A percentile compares a stretch with the other conserved stretches of the same genome.
These are phyloP conservation scores for Phaeodactylum tricornutum DNA, from an alignment of 108 stramenopile genomes.

Conservation along the genomic window DNA sequence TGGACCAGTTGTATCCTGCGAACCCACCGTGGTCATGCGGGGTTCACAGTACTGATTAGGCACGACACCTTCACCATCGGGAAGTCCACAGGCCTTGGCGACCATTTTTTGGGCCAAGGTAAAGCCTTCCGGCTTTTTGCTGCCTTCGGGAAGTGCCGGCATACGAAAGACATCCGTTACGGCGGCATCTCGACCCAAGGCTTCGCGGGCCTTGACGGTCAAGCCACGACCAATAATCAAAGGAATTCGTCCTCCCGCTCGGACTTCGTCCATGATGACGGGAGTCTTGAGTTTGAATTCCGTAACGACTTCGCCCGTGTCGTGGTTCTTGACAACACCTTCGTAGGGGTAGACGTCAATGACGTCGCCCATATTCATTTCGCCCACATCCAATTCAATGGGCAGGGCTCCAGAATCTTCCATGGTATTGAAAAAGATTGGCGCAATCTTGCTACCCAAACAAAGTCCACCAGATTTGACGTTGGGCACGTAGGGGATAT, in stretches of 20 bases:
- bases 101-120: conserved; percentile 97
- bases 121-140: conserved; percentile 63
- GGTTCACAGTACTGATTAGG: conserved; percentile 95
- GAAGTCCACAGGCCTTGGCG: conserved; percentile 80
- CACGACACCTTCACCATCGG: conserved; percentile 56
- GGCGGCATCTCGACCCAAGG: conserved; percentile 62
- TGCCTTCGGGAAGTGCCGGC: conserved; percentile 47
- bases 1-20: conserved; percentile 94
- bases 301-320: conserved; percentile 75
- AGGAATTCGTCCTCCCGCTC: conserved; percentile 93
- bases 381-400: conserved; percentile 82
- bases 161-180: conserved; percentile 71
- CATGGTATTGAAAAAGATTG: conserved; percentile 97
- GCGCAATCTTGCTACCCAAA: conserved; percentile 92
- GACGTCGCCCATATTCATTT: conserved; percentile 89
- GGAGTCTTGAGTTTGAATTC: conserved; percentile 85
- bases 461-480: conserved; percentile 84
- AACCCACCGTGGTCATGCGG: conserved; percentile 92
- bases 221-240: conserved; percentile 90
- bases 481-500: conserved; percentile 92
- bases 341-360: conserved; percentile 88
- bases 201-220: conserved; percentile 80
- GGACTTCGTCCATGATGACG: conserved; percentile 89
- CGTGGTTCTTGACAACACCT: conserved; percentile 63
- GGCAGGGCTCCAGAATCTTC: conserved; percentile 95